Evolutionary conservation across 1,139 yeast species (phyloP), one percentile per base, ranked within the genome.

Genomic region (Candida tunisiensis): DNA sequence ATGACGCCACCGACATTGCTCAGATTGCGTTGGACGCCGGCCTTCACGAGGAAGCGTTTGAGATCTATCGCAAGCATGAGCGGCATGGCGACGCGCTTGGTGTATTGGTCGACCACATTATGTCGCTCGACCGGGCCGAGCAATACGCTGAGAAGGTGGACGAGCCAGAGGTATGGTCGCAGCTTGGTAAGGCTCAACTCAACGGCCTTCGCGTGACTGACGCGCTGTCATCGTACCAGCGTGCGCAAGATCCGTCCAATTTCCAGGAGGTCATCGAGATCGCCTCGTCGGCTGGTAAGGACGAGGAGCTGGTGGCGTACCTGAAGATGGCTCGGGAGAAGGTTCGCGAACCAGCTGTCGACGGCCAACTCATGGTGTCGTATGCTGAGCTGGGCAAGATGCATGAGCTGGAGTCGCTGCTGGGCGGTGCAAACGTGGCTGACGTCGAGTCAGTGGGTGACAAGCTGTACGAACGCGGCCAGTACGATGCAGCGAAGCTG

Each of bases 121-220:
- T 85, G 77, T 80, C 94, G 9, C 69, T 88, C 35, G 98, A 88
- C 53, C 75, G 98, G 51, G 98, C 93, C 47, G 91, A 78, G 47
- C 71, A 74, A 35, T 91, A 80, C 45, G 96, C 93, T 37, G 96
- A 85, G 43, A 80, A 79, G 55, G 62, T 82, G 40, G 88, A 85
- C 44, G 64, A 69, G 22, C 70, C 93, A 9, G 93, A 77, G 42
- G 65, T 88, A 38, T 88, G 96, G 96, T 75, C 79, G 45, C 92
- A 83, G 55, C 68, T 91, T 35, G 99, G 95, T 66, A 71, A 74
- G 51, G 95, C 98, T 31, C 98, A 91, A 58, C 66, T 88, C 47
- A 82, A 83, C 44, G 98, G 96, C 30, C 65, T 85, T 47, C 73
- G 96, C 45, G 71, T 88, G 34, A 77, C 85, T 25, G 96, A 88